phyloP scores from a whole-genome alignment of 306 rosid genomes.

The Cicer bijugum region DNA sequence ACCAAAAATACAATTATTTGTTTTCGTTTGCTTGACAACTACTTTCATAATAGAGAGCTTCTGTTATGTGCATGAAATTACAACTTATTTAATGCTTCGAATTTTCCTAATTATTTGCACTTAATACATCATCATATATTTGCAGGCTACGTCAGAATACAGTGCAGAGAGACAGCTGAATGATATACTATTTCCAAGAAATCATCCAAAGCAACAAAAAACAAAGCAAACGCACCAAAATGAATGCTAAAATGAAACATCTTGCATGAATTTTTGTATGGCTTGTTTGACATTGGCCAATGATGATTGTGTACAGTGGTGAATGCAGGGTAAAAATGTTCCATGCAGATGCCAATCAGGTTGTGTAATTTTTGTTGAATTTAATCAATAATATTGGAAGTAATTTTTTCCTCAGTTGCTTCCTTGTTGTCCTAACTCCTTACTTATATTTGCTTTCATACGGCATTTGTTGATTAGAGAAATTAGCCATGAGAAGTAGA shows the following conservation, averaged over 20 bases:
- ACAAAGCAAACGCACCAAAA: conserved; percentile 68
- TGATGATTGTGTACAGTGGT: conserved; percentile 44
- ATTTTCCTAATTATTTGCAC: conserved; percentile 34
- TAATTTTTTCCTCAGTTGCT: conserved; percentile 42
- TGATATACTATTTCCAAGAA: conserved; percentile 77
- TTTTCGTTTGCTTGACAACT: neutral
- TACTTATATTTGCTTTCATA: neutral
- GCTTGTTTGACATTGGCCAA: conserved; percentile 35
- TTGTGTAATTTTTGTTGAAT: conserved; percentile 52
- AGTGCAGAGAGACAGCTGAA: conserved; percentile 88
- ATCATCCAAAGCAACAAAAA: conserved; percentile 63
- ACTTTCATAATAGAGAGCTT: neutral
- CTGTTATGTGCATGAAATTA: conserved; percentile 11
- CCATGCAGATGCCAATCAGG: conserved; percentile 43
- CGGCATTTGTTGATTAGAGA: too few species aligned
- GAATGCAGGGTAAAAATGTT: conserved; percentile 42
- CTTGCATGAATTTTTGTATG: conserved; percentile 22
- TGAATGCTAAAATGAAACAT: conserved; percentile 45
- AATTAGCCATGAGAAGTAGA: too few species aligned
- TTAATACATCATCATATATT: conserved; percentile 30
- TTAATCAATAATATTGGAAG: conserved; percentile 47
- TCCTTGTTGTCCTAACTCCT: neutral
- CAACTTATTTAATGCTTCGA: neutral
- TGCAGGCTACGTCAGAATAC: conserved; percentile 87
- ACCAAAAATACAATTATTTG: too few species aligned